These are phyloP conservation scores for Hericium alpestre DNA, from an alignment of 768 basidiomycete genomes.

Conservation along the genomic window DNA sequence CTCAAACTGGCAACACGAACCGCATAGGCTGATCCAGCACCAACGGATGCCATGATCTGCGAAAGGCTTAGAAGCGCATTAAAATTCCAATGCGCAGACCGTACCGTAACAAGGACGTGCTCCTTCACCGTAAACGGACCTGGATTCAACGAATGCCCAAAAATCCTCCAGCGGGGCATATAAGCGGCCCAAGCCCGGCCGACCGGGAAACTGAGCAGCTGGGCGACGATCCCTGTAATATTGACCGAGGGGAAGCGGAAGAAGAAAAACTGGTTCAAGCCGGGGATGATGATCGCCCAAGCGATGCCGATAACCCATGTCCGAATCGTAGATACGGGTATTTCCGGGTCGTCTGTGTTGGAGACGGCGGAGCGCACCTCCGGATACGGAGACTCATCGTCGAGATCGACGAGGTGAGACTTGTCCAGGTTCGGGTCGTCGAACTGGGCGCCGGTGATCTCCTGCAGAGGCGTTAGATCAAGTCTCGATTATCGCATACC, in stretches of 20 bases:
- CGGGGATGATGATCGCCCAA: conserved; percentile 51
- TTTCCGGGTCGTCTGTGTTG: conserved; percentile 35
- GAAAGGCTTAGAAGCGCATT: too few relatives aligned
- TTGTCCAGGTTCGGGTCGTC: conserved; percentile 14
- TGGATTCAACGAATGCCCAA: conserved; percentile 46
- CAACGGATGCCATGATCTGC: conserved; percentile 31
- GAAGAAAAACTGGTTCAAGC: conserved; percentile 71
- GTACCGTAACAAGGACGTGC: conserved; percentile 36
- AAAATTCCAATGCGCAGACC: not conserved
- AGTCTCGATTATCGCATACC: not conserved
- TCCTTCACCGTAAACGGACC: conserved; percentile 72
- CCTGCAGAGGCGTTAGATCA: not conserved
- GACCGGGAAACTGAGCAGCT: conserved; percentile 57
- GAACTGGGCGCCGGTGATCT: not conserved
- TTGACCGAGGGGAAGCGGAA: conserved; percentile 47
- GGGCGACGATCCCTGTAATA: conserved; percentile 40
- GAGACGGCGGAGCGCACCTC: conserved; percentile 42
- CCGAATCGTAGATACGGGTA: conserved; percentile 26
- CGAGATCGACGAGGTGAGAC: not conserved
- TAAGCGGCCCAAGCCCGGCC: conserved; percentile 47
- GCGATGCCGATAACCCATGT: conserved; percentile 27
- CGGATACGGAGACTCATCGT: conserved; percentile 42
- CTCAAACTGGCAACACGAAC: conserved; percentile 5
- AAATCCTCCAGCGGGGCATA: conserved; percentile 41
- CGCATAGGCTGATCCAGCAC: conserved; percentile 22